phyloP scores from a whole-genome alignment of 1,284 basidiomycete species.

The Rhodotorula sp. region DNA sequence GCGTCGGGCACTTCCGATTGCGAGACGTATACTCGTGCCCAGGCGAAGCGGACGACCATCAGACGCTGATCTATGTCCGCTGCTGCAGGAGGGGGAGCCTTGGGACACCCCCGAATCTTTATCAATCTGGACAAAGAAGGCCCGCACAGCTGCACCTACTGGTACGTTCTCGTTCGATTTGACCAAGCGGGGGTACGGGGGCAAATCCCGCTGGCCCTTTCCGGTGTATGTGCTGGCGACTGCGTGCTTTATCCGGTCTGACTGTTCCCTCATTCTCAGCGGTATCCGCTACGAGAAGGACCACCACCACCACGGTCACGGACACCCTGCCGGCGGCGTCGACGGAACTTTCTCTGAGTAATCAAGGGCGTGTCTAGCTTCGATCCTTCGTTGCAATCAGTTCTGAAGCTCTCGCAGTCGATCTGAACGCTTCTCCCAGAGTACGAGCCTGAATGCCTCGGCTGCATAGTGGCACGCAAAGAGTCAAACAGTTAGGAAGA shows the following conservation, averaged over 20 bases:
- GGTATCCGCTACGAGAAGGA: constrained; percentile 77
- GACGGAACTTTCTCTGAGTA: constrained; percentile 10
- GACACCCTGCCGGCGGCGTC: background rate
- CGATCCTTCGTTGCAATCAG: too few species aligned
- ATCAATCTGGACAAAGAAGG: constrained; percentile 80
- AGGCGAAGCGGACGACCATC: too few species aligned
- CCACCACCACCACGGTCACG: constrained; percentile 51
- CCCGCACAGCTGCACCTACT: constrained; percentile 62
- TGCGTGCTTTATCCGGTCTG: background rate
- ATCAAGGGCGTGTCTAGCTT: background rate
- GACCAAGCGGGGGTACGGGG: background rate
- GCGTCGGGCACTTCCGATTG: background rate
- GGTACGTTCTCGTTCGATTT: constrained; percentile 58
- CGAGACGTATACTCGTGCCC: too few species aligned
- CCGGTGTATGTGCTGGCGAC: too few species aligned
- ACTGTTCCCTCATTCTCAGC: constrained; percentile 52
- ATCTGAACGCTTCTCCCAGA: too few species aligned
- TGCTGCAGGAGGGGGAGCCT: constrained; percentile 77
- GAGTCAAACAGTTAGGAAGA: too few species aligned
- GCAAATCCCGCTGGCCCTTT: too few species aligned
- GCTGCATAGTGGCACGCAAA: too few species aligned
- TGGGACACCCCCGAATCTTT: constrained; percentile 94
- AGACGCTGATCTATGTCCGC: background rate
- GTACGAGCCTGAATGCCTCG: too few species aligned
- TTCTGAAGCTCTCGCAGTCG: too few species aligned